Evolutionary conservation across 2,329 filamentous ascomycete genomes (phyloP).

Genomic region (Geosmithia putterillii): DNA sequence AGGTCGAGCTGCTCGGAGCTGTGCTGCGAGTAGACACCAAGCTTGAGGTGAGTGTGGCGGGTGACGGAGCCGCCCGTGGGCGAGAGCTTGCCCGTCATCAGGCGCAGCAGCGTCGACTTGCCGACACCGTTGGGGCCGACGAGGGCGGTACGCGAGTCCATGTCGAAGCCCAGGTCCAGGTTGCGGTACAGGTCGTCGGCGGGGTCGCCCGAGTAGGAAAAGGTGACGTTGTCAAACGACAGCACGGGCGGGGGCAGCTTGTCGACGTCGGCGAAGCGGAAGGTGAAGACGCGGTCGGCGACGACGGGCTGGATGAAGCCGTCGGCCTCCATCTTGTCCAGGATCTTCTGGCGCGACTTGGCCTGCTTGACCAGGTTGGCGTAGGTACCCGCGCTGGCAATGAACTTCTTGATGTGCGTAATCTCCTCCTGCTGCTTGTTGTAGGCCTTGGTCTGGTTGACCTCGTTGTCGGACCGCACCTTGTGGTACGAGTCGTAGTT

Average conservation of each 20-base stretch:
- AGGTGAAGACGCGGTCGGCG: slow-evolving; percentile 82
- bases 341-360: slow-evolving; percentile 98
- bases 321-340: slow-evolving; percentile 99
- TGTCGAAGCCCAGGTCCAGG: slow-evolving; percentile 96
- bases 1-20: slow-evolving; percentile 96
- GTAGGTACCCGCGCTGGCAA: slow-evolving; percentile 97
- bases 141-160: slow-evolving; percentile 95
- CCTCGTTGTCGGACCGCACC: slow-evolving; percentile 86
- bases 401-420: slow-evolving; percentile 99
- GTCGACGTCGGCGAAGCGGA: slow-evolving; percentile 97
- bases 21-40: slow-evolving; percentile 97
- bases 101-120: slow-evolving; percentile 88
- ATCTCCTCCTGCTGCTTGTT: slow-evolving; percentile 99
- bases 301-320: slow-evolving; percentile 91
- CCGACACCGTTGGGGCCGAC: slow-evolving; percentile 98
- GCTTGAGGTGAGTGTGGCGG: slow-evolving; percentile 95
- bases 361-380: slow-evolving; percentile 98
- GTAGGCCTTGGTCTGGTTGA: slow-evolving; percentile 98
- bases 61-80: slow-evolving; percentile 73
- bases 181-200: slow-evolving; percentile 93
- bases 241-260: slow-evolving; percentile 97
- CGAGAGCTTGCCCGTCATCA: slow-evolving; percentile 93
- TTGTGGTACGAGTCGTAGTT: slow-evolving; percentile 99
- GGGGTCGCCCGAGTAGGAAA: slow-evolving; percentile 85
- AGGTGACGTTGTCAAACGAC: slow-evolving; percentile 93